phyloP scores from a whole-genome alignment of 345 rosid species.

The Pseudoturritis turrita region DNA sequence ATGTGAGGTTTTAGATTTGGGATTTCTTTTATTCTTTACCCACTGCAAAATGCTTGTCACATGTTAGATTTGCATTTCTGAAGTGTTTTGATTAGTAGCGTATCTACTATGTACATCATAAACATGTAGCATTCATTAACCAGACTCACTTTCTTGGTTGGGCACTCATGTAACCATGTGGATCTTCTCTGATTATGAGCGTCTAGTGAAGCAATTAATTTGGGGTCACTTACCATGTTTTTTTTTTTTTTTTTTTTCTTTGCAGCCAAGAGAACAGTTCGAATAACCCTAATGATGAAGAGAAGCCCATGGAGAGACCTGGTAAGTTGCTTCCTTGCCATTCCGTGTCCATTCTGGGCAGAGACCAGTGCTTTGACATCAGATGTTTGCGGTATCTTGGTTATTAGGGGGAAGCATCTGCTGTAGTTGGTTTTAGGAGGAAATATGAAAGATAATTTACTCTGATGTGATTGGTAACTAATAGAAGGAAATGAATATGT shows the following conservation, averaged over 20 bases:
- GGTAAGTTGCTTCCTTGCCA: constrained; percentile 18
- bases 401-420: neutral
- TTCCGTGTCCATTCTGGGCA: neutral
- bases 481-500: neutral
- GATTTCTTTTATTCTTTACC: neutral
- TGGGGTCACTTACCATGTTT: neutral
- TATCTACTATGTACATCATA: neutral
- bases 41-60: neutral
- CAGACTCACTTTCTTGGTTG: neutral
- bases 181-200: neutral
- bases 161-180: neutral
- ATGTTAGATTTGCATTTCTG: neutral
- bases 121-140: neutral
- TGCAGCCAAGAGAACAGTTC: constrained; percentile 25
- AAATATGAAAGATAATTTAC: neutral
- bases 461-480: neutral
- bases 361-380: neutral
- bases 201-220: neutral
- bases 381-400: neutral
- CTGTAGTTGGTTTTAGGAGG: neutral
- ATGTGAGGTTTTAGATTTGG: neutral
- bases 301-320: constrained; percentile 5
- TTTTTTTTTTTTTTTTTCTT: neutral
- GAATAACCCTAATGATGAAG: constrained; percentile 14
- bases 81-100: neutral